Evolutionary conservation across 225 moss, liverwort and hornwort genomes (phyloP).

Genomic region (Sphagnum contortum): DNA sequence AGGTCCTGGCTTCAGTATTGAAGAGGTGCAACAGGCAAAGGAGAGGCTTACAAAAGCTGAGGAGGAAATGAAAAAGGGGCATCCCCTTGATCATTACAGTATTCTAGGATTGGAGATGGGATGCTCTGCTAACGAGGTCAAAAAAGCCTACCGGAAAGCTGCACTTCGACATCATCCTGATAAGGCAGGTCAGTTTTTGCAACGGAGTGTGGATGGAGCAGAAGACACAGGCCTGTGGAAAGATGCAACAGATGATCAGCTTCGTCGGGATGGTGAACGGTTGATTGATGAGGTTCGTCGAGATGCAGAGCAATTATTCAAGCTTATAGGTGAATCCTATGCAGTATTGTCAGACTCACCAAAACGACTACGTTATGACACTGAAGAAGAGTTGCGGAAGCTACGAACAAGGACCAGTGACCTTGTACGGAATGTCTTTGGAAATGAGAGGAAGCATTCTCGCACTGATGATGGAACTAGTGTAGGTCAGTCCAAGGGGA

Average conservation of each 20-base stretch:
- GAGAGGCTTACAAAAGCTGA: conserved; percentile 68
- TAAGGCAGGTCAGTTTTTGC: conserved; percentile 90
- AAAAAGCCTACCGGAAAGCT: conserved; percentile 92
- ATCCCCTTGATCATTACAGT: conserved; percentile 83
- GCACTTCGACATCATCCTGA: conserved; percentile 95
- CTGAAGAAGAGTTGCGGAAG: conserved; percentile 81
- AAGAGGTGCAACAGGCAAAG: conserved; percentile 64
- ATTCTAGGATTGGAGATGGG: conserved; percentile 72
- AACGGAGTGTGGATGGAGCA: conserved; percentile 51
- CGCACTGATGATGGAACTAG: conserved; percentile 18
- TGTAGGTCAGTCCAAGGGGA: conserved; percentile 31
- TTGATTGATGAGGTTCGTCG: conserved; percentile 65
- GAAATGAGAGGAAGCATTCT: conserved; percentile 29
- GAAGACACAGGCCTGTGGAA: conserved; percentile 57
- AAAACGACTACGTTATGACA: conserved; percentile 71
- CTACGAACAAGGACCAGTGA: conserved; percentile 53
- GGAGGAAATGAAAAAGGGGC: conserved; percentile 82
- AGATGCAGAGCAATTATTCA: conserved; percentile 92
- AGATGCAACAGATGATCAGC: conserved; percentile 33
- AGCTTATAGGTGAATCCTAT: conserved; percentile 93
- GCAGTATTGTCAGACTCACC: conserved; percentile 78
- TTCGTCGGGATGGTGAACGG: conserved; percentile 32
- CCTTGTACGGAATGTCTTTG: conserved; percentile 17
- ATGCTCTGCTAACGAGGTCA: conserved; percentile 71
- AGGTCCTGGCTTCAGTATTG: conserved; percentile 12